A percentile compares a stretch with the other conserved stretches of the same genome.
Conservation (phyloP, 1,284 basidiomycete species). For the Tausonia pullulans region DNA sequence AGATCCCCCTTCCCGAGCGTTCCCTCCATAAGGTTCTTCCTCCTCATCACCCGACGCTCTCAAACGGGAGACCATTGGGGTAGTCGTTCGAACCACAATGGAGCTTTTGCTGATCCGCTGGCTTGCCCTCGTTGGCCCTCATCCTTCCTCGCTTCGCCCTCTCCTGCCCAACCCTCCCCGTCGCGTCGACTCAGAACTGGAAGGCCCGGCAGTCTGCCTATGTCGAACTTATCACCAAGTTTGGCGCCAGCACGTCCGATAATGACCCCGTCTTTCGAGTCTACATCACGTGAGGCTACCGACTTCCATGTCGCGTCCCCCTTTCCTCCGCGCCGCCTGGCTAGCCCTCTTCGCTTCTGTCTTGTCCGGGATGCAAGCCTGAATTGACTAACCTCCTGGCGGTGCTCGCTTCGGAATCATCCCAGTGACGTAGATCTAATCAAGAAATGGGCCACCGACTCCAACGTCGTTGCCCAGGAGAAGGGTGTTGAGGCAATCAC, state of each 20-base stretch:
- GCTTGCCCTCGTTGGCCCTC: not conserved
- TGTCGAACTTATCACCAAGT: conserved; percentile 72
- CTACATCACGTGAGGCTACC: conserved; percentile 48
- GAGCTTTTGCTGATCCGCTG: not conserved
- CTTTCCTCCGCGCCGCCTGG: conserved; percentile 3
- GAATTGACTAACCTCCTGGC: too few species aligned
- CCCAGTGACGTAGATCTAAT: conserved; percentile 53
- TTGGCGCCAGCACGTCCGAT: conserved; percentile 79
- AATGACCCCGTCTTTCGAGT: conserved; percentile 87
- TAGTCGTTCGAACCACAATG: not conserved
- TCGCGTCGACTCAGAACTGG: conserved; percentile 54
- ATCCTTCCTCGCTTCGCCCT: not conserved
- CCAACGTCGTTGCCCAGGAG: conserved; percentile 96
- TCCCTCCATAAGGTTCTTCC: conserved; percentile 60
- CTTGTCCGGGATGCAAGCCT: not conserved
- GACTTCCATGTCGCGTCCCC: conserved; percentile 23
- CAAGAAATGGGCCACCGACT: conserved; percentile 77
- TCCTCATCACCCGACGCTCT: not conserved
- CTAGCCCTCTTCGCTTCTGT: not conserved
- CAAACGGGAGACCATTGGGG: too few species aligned
- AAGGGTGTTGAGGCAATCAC: conserved; percentile 83
- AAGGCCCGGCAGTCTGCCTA: conserved; percentile 93
- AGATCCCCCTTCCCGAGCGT: conserved; percentile 67
- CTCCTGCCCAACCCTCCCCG: not conserved
- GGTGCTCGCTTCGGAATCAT: not conserved